Base-by-base conservation (phyloP, 129 eudicot genomes). In the Artemisia argyi region DNA sequence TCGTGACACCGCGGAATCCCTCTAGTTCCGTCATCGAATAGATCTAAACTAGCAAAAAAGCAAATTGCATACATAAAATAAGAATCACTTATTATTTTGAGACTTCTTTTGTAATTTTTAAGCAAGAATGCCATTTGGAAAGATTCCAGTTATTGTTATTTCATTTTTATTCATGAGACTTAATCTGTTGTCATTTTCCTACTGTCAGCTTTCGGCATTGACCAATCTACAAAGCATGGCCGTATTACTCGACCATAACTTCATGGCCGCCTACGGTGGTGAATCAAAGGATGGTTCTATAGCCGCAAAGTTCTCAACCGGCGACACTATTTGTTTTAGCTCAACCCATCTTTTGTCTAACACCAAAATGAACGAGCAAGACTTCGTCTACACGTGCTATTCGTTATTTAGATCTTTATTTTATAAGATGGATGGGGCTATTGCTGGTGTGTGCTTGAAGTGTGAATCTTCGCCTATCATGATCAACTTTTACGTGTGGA, bases 261-360 rank as follows among this genome's bases (percentile, higher is more conserved):
- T 83, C 82, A 82, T 86, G 68, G 82, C 76, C 2, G 76, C 85
- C 2, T 80, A 82, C n/a, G 88, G 84, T 60, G 96, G 92, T 46
- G 83, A 82, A 75, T 78, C 92, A 11, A 84, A 77, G 73, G 84
- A 84, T 15, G 86, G 90, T 12, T 80, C 82, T 6, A 79, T 81
- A 15, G 80, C 88, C 2, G 90, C 96, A 61, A 86, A 75, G 69
- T 89, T 89, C 64, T 84, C 78, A 80, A 84, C 82, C 0, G 96
- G 96, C 3, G 96, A 89, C 83, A 80, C 75, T n/a, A 35, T 89
- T 19, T 80, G 82, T 56, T 47, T 89, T 20, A 75, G 72, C 61
- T 60, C 80, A 12, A 73, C 78, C 20, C 69, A 53, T 70, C 81
- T 84, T 8, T 70, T 81, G 5, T 61, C 72, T 14, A 70, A 30